Percentiles rank a stretch among this genome's conserved stretches.
phyloP scores from a whole-genome alignment of 1,139 yeast genomes.

The Yamadazyma conglobata region DNA sequence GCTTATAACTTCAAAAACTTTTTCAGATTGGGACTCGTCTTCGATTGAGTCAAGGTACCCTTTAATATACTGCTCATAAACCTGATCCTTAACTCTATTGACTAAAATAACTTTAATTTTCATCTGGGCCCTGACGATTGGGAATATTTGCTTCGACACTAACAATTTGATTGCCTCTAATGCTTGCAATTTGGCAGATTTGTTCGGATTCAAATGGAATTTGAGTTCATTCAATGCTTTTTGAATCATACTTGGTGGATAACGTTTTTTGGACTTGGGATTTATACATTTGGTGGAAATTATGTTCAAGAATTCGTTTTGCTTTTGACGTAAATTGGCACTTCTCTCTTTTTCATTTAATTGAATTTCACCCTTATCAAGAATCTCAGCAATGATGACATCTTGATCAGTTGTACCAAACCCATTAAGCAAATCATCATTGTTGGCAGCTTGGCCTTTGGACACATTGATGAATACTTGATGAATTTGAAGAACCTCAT shows the following conservation, averaged over 20 bases:
- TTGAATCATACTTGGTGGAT: slow-evolving; percentile 91
- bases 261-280: slow-evolving; percentile 84
- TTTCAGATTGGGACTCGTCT: slow-evolving; percentile 43
- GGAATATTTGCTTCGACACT: slow-evolving; percentile 76
- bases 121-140: slow-evolving; percentile 95
- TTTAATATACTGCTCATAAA: slow-evolving; percentile 45
- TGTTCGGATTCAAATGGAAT: slow-evolving; percentile 74
- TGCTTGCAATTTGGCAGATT: slow-evolving; percentile 84
- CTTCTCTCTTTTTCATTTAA: slow-evolving; percentile 90
- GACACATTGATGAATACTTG: slow-evolving; percentile 91
- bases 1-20: slow-evolving; percentile 60
- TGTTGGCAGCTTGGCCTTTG: slow-evolving; percentile 90
- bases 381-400: slow-evolving; percentile 70
- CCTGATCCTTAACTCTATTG: slow-evolving; percentile 48
- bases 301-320: slow-evolving; percentile 77
- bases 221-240: slow-evolving; percentile 80
- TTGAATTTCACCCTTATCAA: slow-evolving; percentile 90
- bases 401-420: slow-evolving; percentile 79
- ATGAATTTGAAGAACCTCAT: slow-evolving; percentile 94
- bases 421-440: slow-evolving; percentile 71
- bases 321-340: slow-evolving; percentile 69
- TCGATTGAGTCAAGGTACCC: slow-evolving; percentile 53
- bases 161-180: slow-evolving; percentile 83
- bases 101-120: slow-evolving; percentile 60
- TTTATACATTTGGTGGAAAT: slow-evolving; percentile 90